These are phyloP conservation scores for Ephemerocybe angulata DNA, from an alignment of 768 basidiomycete species.

Conservation along the genomic window DNA sequence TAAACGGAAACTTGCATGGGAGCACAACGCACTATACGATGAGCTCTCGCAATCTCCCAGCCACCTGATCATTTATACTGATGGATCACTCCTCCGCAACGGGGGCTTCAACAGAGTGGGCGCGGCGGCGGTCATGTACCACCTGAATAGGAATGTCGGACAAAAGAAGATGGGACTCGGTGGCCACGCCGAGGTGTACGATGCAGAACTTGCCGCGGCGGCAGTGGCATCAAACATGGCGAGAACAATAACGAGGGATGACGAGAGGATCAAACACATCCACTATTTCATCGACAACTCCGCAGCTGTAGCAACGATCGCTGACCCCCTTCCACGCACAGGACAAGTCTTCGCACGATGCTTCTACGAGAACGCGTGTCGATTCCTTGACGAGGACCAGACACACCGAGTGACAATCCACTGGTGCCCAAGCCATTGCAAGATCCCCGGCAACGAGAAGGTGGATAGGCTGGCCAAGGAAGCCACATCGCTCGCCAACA, in stretches of 20 bases:
- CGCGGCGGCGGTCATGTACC: not conserved
- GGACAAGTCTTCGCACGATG: too few species aligned
- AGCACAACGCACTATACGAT: not conserved
- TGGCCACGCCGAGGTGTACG: slow-evolving; percentile 1
- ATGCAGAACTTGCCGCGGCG: not conserved
- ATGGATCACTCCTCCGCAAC: slow-evolving; percentile 13
- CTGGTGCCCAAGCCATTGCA: slow-evolving; percentile 18
- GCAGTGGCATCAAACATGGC: not conserved
- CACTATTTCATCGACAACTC: too few species aligned
- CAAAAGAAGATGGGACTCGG: not conserved
- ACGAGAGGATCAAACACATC: too few species aligned
- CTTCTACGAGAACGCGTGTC: too few species aligned
- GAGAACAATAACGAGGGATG: not conserved
- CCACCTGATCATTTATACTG: slow-evolving; percentile 14
- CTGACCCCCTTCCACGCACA: too few species aligned
- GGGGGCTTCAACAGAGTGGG: slow-evolving; percentile 6
- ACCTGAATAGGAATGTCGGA: not conserved
- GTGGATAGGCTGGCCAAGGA: slow-evolving; percentile 24
- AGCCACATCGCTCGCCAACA: slow-evolving; percentile 9
- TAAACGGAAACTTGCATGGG: slow-evolving; percentile 4
- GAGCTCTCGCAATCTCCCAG: too few species aligned
- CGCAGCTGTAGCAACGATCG: too few species aligned
- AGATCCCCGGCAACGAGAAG: slow-evolving; percentile 18
- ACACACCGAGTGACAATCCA: too few species aligned
- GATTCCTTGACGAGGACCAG: too few species aligned